Conservation (phyloP, 352 stramenopile species). For the Pythium dissotocum region DNA sequence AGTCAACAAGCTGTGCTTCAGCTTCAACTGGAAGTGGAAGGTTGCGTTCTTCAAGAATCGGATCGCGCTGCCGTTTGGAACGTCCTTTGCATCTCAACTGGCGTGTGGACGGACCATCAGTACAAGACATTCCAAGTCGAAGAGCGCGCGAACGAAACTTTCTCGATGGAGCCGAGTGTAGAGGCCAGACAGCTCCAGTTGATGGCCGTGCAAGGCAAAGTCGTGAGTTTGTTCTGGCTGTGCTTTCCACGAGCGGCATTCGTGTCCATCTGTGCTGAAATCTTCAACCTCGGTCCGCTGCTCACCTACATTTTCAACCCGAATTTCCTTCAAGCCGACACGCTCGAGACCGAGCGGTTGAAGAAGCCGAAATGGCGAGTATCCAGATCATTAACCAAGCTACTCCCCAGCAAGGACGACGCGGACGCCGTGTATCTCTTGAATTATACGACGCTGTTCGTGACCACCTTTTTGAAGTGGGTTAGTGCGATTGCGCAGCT, state of each 20-base stretch:
- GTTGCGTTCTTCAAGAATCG: slow-evolving; percentile 54
- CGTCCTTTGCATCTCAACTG: slow-evolving; percentile 41
- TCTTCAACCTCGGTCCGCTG: slow-evolving; percentile 52
- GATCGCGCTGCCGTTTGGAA: slow-evolving; percentile 52
- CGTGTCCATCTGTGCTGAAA: slow-evolving; percentile 49
- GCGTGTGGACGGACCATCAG: slow-evolving; percentile 43
- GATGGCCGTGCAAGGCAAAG: slow-evolving; percentile 67
- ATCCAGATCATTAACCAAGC: slow-evolving; percentile 26
- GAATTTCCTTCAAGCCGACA: slow-evolving; percentile 59
- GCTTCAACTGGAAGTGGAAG: slow-evolving; percentile 34
- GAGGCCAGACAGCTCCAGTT: slow-evolving; percentile 66
- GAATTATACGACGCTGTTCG: slow-evolving; percentile 39
- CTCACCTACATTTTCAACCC: slow-evolving; percentile 62
- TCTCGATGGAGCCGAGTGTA: slow-evolving; percentile 49
- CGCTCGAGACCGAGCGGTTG: slow-evolving; percentile 53
- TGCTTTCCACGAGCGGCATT: slow-evolving; percentile 46
- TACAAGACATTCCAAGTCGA: slow-evolving; percentile 56
- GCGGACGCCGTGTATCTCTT: slow-evolving; percentile 49
- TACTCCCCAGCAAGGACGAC: slow-evolving; percentile 22
- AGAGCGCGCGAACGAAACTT: slow-evolving; percentile 53
- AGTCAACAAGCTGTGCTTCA: too few species aligned
- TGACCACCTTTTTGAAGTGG: slow-evolving; percentile 54
- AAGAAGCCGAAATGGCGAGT: slow-evolving; percentile 49
- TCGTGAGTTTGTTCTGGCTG: slow-evolving; percentile 59
- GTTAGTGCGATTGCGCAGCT: slow-evolving; percentile 46